A percentile compares a stretch with the other conserved stretches of the same genome.
Evolutionary conservation across 495 filamentous ascomycete species (phyloP).

Genomic region (Massariosphaeria phaeospora): DNA sequence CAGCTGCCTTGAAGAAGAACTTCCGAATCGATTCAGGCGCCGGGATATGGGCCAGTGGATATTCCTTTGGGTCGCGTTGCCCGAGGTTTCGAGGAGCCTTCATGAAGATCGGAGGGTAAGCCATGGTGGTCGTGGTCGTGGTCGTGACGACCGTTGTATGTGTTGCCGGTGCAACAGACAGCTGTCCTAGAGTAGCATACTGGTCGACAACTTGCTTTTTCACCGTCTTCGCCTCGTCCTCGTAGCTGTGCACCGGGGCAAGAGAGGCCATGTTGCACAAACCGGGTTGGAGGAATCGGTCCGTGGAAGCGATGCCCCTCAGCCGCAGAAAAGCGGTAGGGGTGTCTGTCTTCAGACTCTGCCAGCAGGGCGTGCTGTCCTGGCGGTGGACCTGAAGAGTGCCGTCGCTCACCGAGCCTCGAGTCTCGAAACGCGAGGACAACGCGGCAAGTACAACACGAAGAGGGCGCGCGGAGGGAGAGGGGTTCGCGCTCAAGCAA

Average conservation of each 20-base stretch:
- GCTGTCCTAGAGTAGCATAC: conserved; percentile 51
- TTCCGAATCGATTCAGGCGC: conserved; percentile 71
- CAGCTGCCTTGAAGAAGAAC: conserved; percentile 67
- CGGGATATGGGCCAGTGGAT: conserved; percentile 75
- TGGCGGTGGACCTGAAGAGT: conserved; percentile 3
- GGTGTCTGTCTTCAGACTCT: background rate
- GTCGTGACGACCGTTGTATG: conserved; percentile 81
- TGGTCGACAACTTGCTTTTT: conserved; percentile 17
- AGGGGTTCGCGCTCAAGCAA: background rate
- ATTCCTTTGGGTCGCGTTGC: conserved; percentile 79
- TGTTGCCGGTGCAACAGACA: conserved; percentile 67
- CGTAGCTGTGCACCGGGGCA: conserved; percentile 3
- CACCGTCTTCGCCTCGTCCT: background rate
- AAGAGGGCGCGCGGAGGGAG: conserved; percentile 7
- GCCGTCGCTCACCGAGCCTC: too few species aligned
- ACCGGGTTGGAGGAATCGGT: background rate
- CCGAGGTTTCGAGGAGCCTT: conserved; percentile 66
- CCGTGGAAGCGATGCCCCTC: background rate
- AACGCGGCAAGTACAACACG: conserved; percentile 31
- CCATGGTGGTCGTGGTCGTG: conserved; percentile 87
- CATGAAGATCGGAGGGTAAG: conserved; percentile 77
- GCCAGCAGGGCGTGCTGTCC: conserved; percentile 3
- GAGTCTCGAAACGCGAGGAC: conserved; percentile 25
- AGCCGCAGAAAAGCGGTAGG: background rate
- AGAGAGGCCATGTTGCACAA: conserved; percentile 20